Base-by-base conservation (phyloP, 208 protist genomes). In the Borovskyia barvae region DNA sequence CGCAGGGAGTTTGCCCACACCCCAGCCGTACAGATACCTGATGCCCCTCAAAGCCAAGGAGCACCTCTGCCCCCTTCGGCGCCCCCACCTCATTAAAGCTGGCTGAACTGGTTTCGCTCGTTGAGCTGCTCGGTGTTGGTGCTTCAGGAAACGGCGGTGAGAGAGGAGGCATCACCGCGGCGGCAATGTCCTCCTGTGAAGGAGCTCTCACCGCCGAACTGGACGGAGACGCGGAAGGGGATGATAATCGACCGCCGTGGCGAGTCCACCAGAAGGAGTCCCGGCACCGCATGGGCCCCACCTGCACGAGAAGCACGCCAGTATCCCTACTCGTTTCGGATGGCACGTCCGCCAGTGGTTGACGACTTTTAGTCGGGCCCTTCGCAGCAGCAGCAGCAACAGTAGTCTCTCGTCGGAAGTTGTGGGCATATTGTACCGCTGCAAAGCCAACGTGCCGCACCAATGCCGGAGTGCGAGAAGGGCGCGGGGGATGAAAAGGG, bases 381-480 rank as follows among this genome's bases (percentile, higher is more conserved):
- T 39, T 3, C 22, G 14, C 4, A 1, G 35, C 12, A 45, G 50
- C n/a, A n/a, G 5, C 51, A 17, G 14, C 24, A 11, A 24, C 52
- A 32, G 15, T 24, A 9, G 7, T n/a, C 37, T 39, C 17, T 28
- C 52, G 35, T 28, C 40, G 52, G 52, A 87, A 73, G 32, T 87
- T 87, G 64, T 87, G 80, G 1, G 28, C 20, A 48, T 80, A 87
- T 36, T 63, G 45, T 5, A 87, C 41, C 11, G 72, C 64, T 12
- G 69, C 66, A 37, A 69, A 82, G 30, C 80, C 80, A n/a, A 56
- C 49, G 25, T 76, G 61, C 32, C 45, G 40, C 19, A 48, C 37
- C 36, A 33, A n/a, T n/a, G n/a, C n/a, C n/a, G n/a, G n/a, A n/a
- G n/a, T n/a, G n/a, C n/a, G n/a, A n/a, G n/a, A n/a, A n/a, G n/a